A percentile compares a stretch with the other conserved stretches of the same genome.
These are phyloP conservation scores for Parathielavia hyrcaniae DNA, from an alignment of 495 filamentous ascomycete genomes.

Conservation along the genomic window DNA sequence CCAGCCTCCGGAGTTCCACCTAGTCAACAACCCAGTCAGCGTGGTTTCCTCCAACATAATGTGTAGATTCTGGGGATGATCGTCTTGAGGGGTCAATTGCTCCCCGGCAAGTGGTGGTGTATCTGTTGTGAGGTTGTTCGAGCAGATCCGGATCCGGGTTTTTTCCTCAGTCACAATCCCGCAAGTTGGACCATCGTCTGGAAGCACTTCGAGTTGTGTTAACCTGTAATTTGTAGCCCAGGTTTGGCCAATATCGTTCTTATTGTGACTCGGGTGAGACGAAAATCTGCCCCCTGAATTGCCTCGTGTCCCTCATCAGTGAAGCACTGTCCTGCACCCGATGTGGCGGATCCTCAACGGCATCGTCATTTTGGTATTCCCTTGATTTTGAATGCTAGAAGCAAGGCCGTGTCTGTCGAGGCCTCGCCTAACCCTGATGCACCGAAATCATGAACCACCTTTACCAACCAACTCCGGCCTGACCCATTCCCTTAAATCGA, in stretches of 20 bases:
- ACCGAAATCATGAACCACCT: constrained; percentile 50
- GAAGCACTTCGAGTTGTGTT: constrained; percentile 3
- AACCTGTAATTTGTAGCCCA: constrained; percentile 23
- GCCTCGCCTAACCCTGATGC: constrained; percentile 50
- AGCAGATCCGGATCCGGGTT: neutral
- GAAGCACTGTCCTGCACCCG: constrained; percentile 25
- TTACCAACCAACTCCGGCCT: constrained; percentile 49
- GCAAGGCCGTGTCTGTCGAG: constrained; percentile 40
- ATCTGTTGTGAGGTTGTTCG: neutral
- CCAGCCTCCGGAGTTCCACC: neutral
- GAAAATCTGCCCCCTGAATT: constrained; percentile 16
- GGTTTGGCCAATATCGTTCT: constrained; percentile 24
- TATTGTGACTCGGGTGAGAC: constrained; percentile 22
- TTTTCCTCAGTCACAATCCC: neutral
- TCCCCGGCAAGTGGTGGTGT: neutral
- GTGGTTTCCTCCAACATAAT: neutral
- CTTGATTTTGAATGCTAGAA: constrained; percentile 41
- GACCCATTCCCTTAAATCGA: constrained; percentile 48
- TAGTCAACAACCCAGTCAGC: neutral
- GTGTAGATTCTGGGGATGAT: neutral
- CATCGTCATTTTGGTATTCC: constrained; percentile 40
- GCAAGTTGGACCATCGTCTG: neutral
- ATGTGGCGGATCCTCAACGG: constrained; percentile 32
- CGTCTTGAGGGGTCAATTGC: neutral
- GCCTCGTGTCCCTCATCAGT: constrained; percentile 19